These are phyloP conservation scores for Serendipita vermifera DNA, from an alignment of 768 basidiomycete species.

Conservation along the genomic window DNA sequence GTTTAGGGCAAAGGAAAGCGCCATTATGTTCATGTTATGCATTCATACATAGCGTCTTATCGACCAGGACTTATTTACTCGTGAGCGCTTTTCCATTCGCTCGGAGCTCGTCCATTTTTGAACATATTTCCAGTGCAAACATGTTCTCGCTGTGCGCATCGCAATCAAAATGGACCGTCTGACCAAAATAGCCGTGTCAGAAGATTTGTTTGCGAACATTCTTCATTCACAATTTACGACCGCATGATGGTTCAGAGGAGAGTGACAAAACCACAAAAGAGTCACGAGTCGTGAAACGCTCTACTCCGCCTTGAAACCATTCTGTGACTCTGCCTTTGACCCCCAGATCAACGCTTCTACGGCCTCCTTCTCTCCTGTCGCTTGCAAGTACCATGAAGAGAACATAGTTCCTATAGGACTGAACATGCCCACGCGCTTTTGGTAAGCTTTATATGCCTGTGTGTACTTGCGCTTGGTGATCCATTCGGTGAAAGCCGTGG, in stretches of 20 bases:
- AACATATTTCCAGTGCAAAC: background rate
- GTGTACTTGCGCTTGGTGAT: constrained; percentile 70
- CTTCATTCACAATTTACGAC: background rate
- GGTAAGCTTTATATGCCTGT: constrained; percentile 54
- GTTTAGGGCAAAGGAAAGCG: background rate
- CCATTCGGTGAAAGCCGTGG: constrained; percentile 67
- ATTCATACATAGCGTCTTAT: background rate
- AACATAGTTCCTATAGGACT: constrained; percentile 34
- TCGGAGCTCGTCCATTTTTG: background rate
- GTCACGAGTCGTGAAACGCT: too few relatives aligned
- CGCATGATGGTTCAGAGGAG: too few relatives aligned
- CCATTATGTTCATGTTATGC: background rate
- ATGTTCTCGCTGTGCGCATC: background rate
- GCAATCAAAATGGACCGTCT: background rate
- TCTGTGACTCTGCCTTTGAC: too few relatives aligned
- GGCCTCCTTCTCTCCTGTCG: background rate
- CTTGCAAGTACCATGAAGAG: constrained; percentile 24
- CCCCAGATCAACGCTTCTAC: background rate
- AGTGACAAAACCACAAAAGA: too few relatives aligned
- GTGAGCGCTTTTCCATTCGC: background rate
- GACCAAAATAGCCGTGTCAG: background rate
- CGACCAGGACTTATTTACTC: background rate
- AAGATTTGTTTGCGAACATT: background rate
- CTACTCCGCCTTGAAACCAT: too few relatives aligned
- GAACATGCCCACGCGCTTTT: constrained; percentile 73